Percentiles rank a stretch among this genome's conserved stretches.
Conservation (phyloP, 1,284 basidiomycete genomes). For the Cystobasidiaceae sp. region DNA sequence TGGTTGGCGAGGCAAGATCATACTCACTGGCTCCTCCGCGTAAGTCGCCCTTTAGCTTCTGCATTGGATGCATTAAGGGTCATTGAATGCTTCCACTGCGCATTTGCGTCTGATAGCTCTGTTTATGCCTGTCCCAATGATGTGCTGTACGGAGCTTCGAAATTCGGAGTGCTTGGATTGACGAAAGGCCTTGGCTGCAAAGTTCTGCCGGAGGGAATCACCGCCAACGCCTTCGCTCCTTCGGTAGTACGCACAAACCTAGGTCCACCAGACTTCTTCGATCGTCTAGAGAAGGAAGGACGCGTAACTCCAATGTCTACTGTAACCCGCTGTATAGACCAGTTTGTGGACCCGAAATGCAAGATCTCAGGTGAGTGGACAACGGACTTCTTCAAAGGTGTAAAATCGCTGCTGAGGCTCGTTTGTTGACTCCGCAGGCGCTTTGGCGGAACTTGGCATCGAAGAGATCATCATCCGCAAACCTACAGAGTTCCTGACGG, state of each 20-base stretch:
- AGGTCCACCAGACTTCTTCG: constrained; percentile 32
- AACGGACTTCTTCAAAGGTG: not conserved
- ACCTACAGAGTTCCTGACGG: constrained; percentile 1
- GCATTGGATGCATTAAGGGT: not conserved
- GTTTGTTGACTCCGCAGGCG: not conserved
- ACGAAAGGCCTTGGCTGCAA: constrained; percentile 31
- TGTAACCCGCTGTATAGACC: constrained; percentile 1
- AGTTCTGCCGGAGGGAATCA: constrained; percentile 37
- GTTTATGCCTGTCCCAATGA: constrained; percentile 40
- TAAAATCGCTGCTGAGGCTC: not conserved
- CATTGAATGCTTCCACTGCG: not conserved
- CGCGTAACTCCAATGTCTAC: constrained; percentile 31
- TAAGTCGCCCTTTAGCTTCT: constrained; percentile 8
- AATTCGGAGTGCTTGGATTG: constrained; percentile 33
- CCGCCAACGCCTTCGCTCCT: constrained; percentile 36
- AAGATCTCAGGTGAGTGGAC: constrained; percentile 4
- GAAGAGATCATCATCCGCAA: constrained; percentile 2
- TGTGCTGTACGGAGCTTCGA: constrained; percentile 33
- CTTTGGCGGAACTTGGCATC: not conserved
- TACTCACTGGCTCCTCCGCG: constrained; percentile 39
- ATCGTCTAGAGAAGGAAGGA: not conserved
- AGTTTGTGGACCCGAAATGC: constrained; percentile 2
- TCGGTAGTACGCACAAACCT: constrained; percentile 22
- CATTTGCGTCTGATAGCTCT: not conserved
- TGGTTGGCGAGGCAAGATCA: constrained; percentile 39